Conservation (phyloP, 305 asterid species). For the Fraxinus latifolia region DNA sequence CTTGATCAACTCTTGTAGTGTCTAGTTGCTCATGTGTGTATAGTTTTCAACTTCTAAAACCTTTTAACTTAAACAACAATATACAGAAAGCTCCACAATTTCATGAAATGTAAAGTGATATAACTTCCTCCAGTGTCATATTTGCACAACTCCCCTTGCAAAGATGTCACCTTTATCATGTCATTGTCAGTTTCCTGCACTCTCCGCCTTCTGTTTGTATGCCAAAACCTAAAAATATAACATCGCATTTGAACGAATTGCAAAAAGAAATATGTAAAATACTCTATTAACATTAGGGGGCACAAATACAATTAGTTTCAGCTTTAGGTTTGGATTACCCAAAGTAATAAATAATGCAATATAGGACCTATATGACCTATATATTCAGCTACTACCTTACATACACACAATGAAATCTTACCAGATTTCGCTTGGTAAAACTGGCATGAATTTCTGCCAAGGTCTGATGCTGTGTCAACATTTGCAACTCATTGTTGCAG, state of each 20-base stretch:
- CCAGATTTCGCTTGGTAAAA: slow-evolving; percentile 68
- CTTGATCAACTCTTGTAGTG: slow-evolving; percentile 7
- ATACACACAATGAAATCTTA: slow-evolving; percentile 25
- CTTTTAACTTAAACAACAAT: slow-evolving; percentile 19
- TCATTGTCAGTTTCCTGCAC: slow-evolving; percentile 18
- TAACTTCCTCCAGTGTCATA: slow-evolving; percentile 22
- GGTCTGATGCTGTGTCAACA: slow-evolving; percentile 61
- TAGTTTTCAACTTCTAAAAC: slow-evolving; percentile 7
- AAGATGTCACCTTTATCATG: slow-evolving; percentile 14
- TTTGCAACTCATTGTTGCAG: slow-evolving; percentile 39
- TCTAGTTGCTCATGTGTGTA: neutral
- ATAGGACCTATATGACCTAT: neutral
- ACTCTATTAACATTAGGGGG: neutral
- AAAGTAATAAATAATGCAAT: neutral
- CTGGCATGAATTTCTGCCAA: slow-evolving; percentile 65
- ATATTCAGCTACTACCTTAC: neutral
- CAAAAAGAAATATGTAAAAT: neutral
- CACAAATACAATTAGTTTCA: neutral
- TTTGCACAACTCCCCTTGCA: slow-evolving; percentile 19
- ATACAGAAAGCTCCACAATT: slow-evolving; percentile 12
- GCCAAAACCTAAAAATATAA: slow-evolving; percentile 61
- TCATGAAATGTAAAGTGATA: slow-evolving; percentile 4
- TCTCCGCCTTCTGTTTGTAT: slow-evolving; percentile 47
- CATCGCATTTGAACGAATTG: neutral
- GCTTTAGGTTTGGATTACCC: neutral